phyloP scores from a whole-genome alignment of 1,284 basidiomycete species.

The Pyrrhoderma lamaoense region DNA sequence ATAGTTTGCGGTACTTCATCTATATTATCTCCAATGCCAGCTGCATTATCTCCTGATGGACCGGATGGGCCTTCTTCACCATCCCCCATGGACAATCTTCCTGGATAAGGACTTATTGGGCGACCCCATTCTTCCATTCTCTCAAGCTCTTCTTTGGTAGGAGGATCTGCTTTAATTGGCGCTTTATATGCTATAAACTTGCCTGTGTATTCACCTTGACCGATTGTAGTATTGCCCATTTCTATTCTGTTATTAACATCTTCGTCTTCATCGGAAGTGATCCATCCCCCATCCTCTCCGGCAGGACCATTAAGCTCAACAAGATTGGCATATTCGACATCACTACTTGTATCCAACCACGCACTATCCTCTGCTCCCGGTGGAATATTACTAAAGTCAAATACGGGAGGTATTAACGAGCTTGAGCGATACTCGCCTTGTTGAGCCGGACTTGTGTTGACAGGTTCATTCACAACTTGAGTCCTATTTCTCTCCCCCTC shows the following conservation, averaged over 20 bases:
- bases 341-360: constrained; percentile 28
- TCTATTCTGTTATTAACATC: constrained; percentile 10
- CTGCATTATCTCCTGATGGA: constrained; percentile 20
- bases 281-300: constrained; percentile 25
- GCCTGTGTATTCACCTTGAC: constrained; percentile 58
- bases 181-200: constrained; percentile 45
- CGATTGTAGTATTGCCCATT: constrained; percentile 22
- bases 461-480: background rate
- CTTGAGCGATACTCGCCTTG: constrained; percentile 10
- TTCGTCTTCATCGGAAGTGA: constrained; percentile 29
- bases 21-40: background rate
- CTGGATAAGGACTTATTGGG: constrained; percentile 59
- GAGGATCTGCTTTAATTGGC: constrained; percentile 60
- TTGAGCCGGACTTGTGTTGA: background rate
- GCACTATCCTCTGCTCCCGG: constrained; percentile 1
- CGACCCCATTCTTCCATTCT: constrained; percentile 57
- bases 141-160: constrained; percentile 44
- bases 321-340: constrained; percentile 7
- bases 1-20: background rate
- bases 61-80: no score
- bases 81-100: constrained; percentile 28
- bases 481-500: constrained; percentile 7
- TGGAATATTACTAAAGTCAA: constrained; percentile 23
- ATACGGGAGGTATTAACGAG: constrained; percentile 27
- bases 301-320: constrained; percentile 7